Evolutionary conservation across 2,329 filamentous ascomycete species (phyloP), one percentile per base, ranked within the genome.

Genomic region (Alternaria conjuncta): DNA sequence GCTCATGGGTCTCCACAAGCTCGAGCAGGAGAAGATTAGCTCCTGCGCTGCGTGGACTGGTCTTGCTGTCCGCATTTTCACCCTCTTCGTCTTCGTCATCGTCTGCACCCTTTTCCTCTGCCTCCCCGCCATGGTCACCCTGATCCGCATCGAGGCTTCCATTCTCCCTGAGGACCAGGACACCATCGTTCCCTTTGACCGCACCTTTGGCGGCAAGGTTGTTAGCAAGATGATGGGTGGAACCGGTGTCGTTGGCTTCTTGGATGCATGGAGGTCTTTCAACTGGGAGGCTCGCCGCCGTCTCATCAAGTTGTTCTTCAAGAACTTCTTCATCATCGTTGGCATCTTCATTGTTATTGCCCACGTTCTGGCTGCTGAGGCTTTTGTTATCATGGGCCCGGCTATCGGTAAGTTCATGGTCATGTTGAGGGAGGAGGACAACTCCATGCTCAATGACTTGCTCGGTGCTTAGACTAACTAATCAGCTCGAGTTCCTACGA

Each of bases 131-230:
- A 86, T 88, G 63, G 91, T 95, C 30, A 87, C 92, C 21, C 88
- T 97, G 63, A 86, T 91, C 69, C 93, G 95, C 66, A 89, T 97
- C 36, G 93, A 97, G 78, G 94, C 94, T 7, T 95, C 92, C 53
- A 89, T 97, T 71, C 88, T 98, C 3, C 88, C 93, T 1, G 90
- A 93, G 63, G 89, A 92, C 18, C 87, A 94, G 69, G 91, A 96
- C 81, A 89, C 92, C 25, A 92, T 97, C 68, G 90, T 98, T 36
- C 90, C 93, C 30, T 97, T 98, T 74, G 95, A 98, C 84, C 92
- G 94, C 68, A 90, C 90, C 28, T 96, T 96, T 75, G 88, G 87
- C 67, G 92, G 92, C 71, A 91, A 89, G 76, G 88, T 95, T 26
- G 88, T 90, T 68, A 89, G 92, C n/a, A 87, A 88, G 63, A 86